Percentiles rank a stretch among this genome's conserved stretches.
phyloP scores from a whole-genome alignment of 345 rosid species.

The Turritis glabra region DNA sequence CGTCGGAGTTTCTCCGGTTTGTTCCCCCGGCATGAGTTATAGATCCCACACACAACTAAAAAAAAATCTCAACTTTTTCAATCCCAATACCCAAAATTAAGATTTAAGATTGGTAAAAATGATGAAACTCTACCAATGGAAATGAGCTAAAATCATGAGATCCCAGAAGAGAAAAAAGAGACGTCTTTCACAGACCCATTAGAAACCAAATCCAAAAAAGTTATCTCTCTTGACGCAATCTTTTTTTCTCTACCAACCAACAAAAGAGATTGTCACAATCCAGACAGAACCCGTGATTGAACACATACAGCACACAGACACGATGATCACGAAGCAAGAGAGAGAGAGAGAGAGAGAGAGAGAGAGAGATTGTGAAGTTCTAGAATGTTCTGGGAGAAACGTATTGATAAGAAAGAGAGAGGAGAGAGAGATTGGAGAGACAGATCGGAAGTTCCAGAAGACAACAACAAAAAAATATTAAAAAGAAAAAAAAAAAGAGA shows the following conservation, averaged over 20 bases:
- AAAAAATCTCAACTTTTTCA: slow-evolving; percentile 23
- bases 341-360: slow-evolving; percentile 10
- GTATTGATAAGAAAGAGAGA: slow-evolving; percentile 45
- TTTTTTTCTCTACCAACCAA: slow-evolving; percentile 26
- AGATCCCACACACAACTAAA: slow-evolving; percentile 40
- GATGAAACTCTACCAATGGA: not conserved
- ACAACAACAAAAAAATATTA: slow-evolving; percentile 27
- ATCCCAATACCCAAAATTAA: slow-evolving; percentile 10
- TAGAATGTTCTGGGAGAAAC: slow-evolving; percentile 76
- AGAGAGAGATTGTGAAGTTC: slow-evolving; percentile 41
- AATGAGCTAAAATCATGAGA: slow-evolving; percentile 12
- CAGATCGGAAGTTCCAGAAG: slow-evolving; percentile 48
- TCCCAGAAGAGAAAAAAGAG: slow-evolving; percentile 13
- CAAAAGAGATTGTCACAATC: slow-evolving; percentile 16
- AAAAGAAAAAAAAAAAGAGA: slow-evolving; percentile 1
- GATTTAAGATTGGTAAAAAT: slow-evolving; percentile 1
- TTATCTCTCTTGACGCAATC: slow-evolving; percentile 9
- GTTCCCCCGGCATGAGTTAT: slow-evolving; percentile 62
- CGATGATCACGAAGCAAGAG: slow-evolving; percentile 18
- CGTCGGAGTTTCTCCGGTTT: slow-evolving; percentile 56
- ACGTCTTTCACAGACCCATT: slow-evolving; percentile 17
- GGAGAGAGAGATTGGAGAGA: slow-evolving; percentile 17
- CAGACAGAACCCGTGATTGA: slow-evolving; percentile 16
- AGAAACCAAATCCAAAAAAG: slow-evolving; percentile 23
- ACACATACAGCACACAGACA: not conserved